These are phyloP conservation scores for Cytospora leucostoma DNA, from an alignment of 2,329 filamentous ascomycete species.

Conservation along the genomic window DNA sequence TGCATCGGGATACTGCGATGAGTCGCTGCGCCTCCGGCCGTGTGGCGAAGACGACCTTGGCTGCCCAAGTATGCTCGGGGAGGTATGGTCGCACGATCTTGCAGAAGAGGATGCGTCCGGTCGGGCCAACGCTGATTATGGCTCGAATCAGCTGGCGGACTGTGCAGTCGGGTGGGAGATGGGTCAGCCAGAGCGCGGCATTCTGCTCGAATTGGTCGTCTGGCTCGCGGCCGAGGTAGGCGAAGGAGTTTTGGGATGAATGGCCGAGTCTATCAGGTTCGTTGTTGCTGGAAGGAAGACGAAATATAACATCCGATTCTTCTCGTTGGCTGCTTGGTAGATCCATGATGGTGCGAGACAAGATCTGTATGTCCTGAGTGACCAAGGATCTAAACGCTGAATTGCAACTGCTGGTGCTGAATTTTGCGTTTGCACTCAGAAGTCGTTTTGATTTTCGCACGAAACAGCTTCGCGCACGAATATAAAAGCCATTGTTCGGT, in stretches of 20 bases:
- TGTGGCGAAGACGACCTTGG: constrained; percentile 10
- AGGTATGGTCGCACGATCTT: not conserved
- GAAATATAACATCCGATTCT: not conserved
- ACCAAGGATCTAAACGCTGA: too few species aligned
- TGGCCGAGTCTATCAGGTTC: not conserved
- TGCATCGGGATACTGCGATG: not conserved
- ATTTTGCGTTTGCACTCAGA: not conserved
- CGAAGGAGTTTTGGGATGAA: not conserved
- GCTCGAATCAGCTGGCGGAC: constrained; percentile 14
- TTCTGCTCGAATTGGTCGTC: not conserved
- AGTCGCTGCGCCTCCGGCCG: not conserved
- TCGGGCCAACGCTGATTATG: constrained; percentile 14
- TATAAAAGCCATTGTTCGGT: too few species aligned
- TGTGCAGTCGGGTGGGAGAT: not conserved
- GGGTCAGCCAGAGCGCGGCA: constrained; percentile 2
- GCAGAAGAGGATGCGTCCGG: constrained; percentile 8
- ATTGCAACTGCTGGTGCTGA: not conserved
- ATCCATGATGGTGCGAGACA: not conserved
- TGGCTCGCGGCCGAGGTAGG: not conserved
- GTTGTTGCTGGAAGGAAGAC: not conserved
- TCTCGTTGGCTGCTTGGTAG: not conserved
- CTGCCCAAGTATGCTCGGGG: not conserved
- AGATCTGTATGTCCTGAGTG: not conserved
- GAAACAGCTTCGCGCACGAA: too few species aligned
- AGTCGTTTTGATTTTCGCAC: not conserved